Base-by-base conservation (phyloP, 306 rosid species). In the Argentina anserina region DNA sequence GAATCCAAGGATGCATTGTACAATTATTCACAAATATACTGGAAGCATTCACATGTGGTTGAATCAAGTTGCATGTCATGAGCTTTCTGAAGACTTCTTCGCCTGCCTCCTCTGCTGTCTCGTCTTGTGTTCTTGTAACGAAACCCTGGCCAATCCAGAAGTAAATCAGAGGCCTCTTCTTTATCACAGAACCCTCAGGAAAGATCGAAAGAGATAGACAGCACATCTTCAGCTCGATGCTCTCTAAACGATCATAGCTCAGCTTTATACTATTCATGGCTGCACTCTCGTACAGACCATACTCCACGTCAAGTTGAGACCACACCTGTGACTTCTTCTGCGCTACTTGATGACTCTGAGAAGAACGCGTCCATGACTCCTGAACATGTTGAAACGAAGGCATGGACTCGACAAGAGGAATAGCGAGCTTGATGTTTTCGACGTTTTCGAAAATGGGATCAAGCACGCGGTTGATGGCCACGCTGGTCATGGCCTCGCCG, bases 71-170 rank as follows among this genome's bases (percentile, higher is more conserved):
- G 28, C 21, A 8, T 11, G 2, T 49, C 60, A 69, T 26, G 21
- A 84, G 79, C 25, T 52, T 50, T 0, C 53, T 17, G 2, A 84
- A 77, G 0, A 70, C 13, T 1, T 59, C 21, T 52, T 60, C 81
- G 0, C 86, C 86, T 12, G 10, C 39, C n/a, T 81, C 74, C 63
- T 81, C 81, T 0, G 76, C 70, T 0, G 68, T 78, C 56, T 47
- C 43, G 0, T 13, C 20, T 1, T 7, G 0, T 0, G 49, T 42
- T 17, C 3, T 5, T 1, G 0, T 7, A 28, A 79, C 43, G 39
- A 79, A 66, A 21, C 74, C 88, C 55, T 73, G 76, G 3, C 82
- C 85, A 7, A 41, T 67, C 85, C 85, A 81, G 79, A 73, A 81
- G 50, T 81, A 81, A 25, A 78, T 73, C 6, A 77, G 12, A 71